These are phyloP conservation scores for Colletotrichum coccodes DNA, from an alignment of 2,329 filamentous ascomycete species.

Conservation along the genomic window DNA sequence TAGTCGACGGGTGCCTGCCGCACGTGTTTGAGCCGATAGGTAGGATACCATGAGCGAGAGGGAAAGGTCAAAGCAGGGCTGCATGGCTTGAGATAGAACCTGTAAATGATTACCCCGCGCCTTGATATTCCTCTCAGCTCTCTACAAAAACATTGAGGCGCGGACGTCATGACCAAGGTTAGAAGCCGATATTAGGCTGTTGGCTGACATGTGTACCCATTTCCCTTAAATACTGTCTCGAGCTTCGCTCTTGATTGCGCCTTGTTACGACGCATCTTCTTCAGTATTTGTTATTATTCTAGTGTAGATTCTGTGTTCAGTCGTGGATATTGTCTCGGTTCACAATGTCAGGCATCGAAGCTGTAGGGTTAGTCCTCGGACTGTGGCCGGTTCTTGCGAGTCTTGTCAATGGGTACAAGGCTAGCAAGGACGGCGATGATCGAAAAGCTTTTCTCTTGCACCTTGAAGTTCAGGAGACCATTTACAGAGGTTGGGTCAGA, in stretches of 20 bases:
- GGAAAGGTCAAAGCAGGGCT: neutral
- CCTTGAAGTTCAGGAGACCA: neutral
- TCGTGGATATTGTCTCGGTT: no score
- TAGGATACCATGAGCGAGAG: neutral
- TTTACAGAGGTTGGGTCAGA: constrained; percentile 2
- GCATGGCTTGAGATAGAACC: neutral
- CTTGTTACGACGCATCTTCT: no score
- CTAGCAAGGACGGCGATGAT: neutral
- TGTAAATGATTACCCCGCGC: neutral
- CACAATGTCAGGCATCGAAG: constrained; percentile 19
- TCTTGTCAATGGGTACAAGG: neutral
- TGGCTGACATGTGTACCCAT: no score
- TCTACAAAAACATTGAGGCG: no score
- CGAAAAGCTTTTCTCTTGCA: neutral
- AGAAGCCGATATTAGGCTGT: neutral
- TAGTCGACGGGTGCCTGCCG: no score
- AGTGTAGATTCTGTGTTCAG: no score
- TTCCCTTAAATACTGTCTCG: no score
- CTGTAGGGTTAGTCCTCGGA: neutral
- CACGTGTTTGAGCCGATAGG: neutral
- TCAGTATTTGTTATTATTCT: no score
- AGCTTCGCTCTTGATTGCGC: no score
- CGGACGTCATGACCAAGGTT: no score
- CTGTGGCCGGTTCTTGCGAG: constrained; percentile 8
- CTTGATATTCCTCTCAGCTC: neutral